Evolutionary conservation across 176 grass and related monocot genomes (phyloP).

Genomic region (Tuctoria greenei): DNA sequence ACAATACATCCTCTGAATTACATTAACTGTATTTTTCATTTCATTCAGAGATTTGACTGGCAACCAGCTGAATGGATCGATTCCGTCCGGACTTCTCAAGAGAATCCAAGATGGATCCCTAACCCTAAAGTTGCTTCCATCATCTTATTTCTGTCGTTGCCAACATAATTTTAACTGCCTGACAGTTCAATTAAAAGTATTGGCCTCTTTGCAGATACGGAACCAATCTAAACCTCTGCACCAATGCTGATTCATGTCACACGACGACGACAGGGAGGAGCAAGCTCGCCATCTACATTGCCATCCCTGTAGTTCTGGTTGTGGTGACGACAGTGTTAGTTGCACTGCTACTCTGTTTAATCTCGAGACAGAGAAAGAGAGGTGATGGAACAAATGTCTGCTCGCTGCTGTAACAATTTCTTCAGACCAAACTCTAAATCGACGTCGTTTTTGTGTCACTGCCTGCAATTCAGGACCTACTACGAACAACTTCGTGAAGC

Average conservation of each 20-base stretch:
- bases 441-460: not conserved
- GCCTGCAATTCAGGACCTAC: not conserved
- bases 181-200: not conserved
- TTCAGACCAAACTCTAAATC: not conserved
- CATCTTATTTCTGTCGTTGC: too few relatives aligned
- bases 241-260: slow-evolving; percentile 30
- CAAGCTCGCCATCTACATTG: slow-evolving; percentile 38
- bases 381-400: not conserved
- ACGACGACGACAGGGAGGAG: slow-evolving; percentile 9
- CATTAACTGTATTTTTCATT: not conserved
- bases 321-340: not conserved
- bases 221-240: slow-evolving; percentile 39
- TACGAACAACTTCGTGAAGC: slow-evolving; percentile 28
- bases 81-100: slow-evolving; percentile 49
- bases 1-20: not conserved
- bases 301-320: slow-evolving; percentile 25
- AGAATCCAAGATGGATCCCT: slow-evolving; percentile 45
- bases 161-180: not conserved
- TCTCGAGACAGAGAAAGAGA: not conserved
- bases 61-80: slow-evolving; percentile 47
- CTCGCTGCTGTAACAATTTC: too few relatives aligned
- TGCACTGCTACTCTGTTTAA: slow-evolving; percentile 6
- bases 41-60: slow-evolving; percentile 53
- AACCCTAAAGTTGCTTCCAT: slow-evolving; percentile 32
- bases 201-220: slow-evolving; percentile 18